Evolutionary conservation across 164 flowering plant species (phyloP), one percentile per base, ranked within the genome.

Genomic region (Protea cynaroides): DNA sequence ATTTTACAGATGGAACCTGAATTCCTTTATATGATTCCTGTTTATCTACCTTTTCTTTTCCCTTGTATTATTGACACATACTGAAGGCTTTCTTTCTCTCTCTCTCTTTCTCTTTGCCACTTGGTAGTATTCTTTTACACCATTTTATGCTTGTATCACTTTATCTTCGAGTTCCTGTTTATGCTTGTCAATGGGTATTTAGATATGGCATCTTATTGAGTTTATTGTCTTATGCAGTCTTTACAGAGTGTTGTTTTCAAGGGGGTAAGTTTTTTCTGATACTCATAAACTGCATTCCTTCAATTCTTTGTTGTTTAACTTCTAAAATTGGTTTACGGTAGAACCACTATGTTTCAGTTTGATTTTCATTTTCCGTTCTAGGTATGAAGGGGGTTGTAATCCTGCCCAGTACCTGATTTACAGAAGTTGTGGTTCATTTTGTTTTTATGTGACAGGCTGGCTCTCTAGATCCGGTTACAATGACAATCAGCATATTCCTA

Each of bases 231-330:
- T 74, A 2, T 90, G 96, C 96, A 94, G 98, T 90, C 98, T 67
- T 74, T 94, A 80, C 98, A 91, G 78, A 94, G 98, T 75, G 98
- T 94, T 75, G 84, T 94, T 62, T 94, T 94, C 82, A 89, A 89
- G 80, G 90, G 86, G 92, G 98, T 91, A 82, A 7, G 64, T 43
- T 62, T 23, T 36, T 24, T 18, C 57, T 40, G 18, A 15, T 13
- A 13, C 19, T 49, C 2, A 24, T 34, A 37, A 40, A 19, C 18
- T 61, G 24, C 10, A 47, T 22, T 64, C 22, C 25, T 49, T 3
- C 49, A 24, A 29, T 34, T 66, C 14, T 63, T n/a, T 43, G 17
- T 59, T 66, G 10, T 49, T 17, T 38, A 21, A 25, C 13, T 15
- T 40, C 63, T 38, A 58, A 29, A 44, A 7, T 63, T n/a, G 21